These are phyloP conservation scores for Erythrobasidium yunnanense DNA, from an alignment of 768 basidiomycete species.

Conservation along the genomic window DNA sequence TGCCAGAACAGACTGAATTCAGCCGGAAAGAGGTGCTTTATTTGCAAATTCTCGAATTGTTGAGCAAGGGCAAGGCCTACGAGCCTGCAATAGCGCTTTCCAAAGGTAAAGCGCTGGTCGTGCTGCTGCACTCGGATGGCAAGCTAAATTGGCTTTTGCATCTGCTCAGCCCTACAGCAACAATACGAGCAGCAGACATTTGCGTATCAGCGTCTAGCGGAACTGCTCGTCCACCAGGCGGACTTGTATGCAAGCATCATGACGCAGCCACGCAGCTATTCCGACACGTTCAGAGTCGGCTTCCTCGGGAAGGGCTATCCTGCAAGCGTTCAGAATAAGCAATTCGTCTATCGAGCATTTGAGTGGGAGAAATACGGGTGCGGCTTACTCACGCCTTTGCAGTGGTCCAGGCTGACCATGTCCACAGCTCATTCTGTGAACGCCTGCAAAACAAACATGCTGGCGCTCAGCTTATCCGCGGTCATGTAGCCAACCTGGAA, in stretches of 20 bases:
- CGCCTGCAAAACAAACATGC: constrained; percentile 79
- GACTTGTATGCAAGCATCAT: constrained; percentile 36
- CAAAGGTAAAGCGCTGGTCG: constrained; percentile 55
- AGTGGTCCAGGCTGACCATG: background rate
- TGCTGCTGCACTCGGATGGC: constrained; percentile 47
- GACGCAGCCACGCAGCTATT: constrained; percentile 31
- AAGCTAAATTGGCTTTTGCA: background rate
- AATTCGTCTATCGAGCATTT: constrained; percentile 82
- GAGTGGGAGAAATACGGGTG: constrained; percentile 85
- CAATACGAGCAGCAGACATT: constrained; percentile 61
- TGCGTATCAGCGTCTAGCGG: constrained; percentile 48
- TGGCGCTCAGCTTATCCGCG: constrained; percentile 65
- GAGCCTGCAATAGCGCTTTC: constrained; percentile 87
- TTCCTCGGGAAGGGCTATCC: constrained; percentile 82
- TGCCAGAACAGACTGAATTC: constrained; percentile 88
- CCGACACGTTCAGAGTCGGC: constrained; percentile 75
- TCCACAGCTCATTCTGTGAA: constrained; percentile 56
- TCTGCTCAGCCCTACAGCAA: constrained; percentile 57
- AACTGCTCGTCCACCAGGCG: constrained; percentile 37
- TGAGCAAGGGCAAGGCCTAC: constrained; percentile 95
- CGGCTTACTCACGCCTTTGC: no score
- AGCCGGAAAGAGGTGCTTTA: constrained; percentile 86
- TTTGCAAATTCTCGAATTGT: constrained; percentile 81
- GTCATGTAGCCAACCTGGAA: constrained; percentile 61
- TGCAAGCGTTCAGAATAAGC: constrained; percentile 68